phyloP scores from a whole-genome alignment of 805 yeast species.

The Candida ulmi region DNA sequence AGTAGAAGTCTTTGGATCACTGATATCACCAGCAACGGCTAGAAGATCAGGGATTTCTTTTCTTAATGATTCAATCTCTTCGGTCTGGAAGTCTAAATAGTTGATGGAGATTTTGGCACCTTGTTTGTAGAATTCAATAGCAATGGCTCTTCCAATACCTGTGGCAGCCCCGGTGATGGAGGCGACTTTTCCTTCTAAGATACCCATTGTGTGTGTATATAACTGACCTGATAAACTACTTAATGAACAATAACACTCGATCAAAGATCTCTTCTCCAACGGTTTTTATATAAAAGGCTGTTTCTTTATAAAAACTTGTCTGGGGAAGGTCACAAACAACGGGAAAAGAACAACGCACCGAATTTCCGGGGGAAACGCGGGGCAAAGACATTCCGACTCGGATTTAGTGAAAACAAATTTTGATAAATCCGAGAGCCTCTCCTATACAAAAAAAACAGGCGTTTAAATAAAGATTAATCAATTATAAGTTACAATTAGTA shows the following conservation, averaged over 20 bases:
- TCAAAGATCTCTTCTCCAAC: too few species aligned
- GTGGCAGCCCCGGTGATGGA: constrained; percentile 41
- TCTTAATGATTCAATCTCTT: constrained; percentile 12
- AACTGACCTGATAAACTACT: too few species aligned
- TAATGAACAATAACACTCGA: too few species aligned
- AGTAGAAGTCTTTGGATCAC: constrained; percentile 31
- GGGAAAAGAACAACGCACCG: not conserved
- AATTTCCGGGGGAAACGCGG: too few species aligned
- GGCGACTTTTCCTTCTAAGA: constrained; percentile 30
- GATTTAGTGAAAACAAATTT: too few species aligned
- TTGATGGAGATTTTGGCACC: constrained; percentile 39
- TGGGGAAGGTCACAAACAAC: not conserved
- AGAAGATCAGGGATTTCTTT: constrained; percentile 18
- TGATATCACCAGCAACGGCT: constrained; percentile 41
- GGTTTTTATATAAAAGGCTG: too few species aligned
- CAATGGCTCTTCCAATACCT: constrained; percentile 42
- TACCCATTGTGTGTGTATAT: constrained; percentile 1
- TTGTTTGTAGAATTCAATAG: constrained; percentile 33
- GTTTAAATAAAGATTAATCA: not conserved
- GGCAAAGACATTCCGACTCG: too few species aligned
- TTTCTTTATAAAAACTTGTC: too few species aligned
- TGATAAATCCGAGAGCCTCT: too few species aligned
- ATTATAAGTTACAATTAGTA: too few species aligned
- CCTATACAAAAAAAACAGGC: too few species aligned
- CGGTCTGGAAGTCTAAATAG: constrained; percentile 21